Conservation (phyloP, 192 early-diverging fungal species). For the Jimgerdemannia flammicorona region DNA sequence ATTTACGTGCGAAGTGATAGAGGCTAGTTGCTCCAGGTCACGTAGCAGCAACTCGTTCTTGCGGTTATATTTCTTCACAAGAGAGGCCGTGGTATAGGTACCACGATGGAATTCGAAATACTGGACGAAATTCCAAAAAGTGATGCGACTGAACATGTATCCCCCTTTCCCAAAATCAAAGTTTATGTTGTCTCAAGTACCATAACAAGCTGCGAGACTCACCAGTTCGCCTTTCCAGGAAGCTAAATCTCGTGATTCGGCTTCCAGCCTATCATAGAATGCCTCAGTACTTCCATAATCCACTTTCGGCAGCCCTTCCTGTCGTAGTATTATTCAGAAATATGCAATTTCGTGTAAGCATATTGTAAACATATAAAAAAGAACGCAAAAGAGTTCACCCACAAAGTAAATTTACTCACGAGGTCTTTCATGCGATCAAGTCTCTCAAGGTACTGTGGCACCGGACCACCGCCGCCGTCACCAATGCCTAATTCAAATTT, state of each 20-base stretch:
- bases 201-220: slow-evolving; percentile 3
- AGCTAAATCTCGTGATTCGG: slow-evolving; percentile 64
- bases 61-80: slow-evolving; percentile 84
- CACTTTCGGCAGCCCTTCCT: slow-evolving; percentile 73
- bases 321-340: not conserved
- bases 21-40: slow-evolving; percentile 77
- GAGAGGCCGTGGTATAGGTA: slow-evolving; percentile 93
- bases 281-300: slow-evolving; percentile 69
- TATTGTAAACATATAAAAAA: not conserved
- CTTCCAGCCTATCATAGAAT: slow-evolving; percentile 82
- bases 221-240: slow-evolving; percentile 94
- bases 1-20: slow-evolving; percentile 32
- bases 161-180: no score
- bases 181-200: no score
- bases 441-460: slow-evolving; percentile 79
- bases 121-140: slow-evolving; percentile 21
- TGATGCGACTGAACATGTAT: not conserved
- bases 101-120: slow-evolving; percentile 99
- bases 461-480: slow-evolving; percentile 95
- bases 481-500: slow-evolving; percentile 48
- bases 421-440: slow-evolving; percentile 68
- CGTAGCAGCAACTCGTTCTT: slow-evolving; percentile 80
- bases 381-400: no score
- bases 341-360: not conserved
- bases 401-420: slow-evolving; percentile 20